Conservation (phyloP, 225 moss, liverwort and hornwort genomes). For the Neckera pumila region DNA sequence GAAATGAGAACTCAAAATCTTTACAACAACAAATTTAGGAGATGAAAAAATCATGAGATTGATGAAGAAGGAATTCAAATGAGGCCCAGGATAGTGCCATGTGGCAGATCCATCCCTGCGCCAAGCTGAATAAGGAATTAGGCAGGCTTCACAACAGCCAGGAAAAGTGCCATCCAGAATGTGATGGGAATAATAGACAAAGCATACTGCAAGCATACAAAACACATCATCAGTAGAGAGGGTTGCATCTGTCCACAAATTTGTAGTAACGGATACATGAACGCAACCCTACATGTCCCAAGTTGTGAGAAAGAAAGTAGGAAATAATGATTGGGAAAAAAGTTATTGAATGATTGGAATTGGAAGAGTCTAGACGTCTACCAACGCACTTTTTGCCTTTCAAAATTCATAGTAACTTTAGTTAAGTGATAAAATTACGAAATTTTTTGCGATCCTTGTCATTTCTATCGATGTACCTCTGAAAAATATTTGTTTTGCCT, state of each 20-base stretch:
- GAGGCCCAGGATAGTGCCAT: background rate
- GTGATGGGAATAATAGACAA: constrained; percentile 60
- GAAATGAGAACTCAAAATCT: background rate
- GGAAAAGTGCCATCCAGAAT: constrained; percentile 70
- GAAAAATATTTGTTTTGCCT: no score
- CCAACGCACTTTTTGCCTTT: no score
- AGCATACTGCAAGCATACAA: constrained; percentile 46
- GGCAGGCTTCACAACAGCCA: constrained; percentile 20
- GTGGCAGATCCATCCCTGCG: background rate
- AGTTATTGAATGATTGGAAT: no score
- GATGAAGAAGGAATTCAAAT: background rate
- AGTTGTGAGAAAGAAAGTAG: no score
- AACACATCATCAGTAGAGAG: background rate
- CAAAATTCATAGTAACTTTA: no score
- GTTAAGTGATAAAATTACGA: no score
- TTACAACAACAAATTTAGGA: background rate
- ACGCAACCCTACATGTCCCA: background rate
- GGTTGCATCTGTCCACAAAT: background rate
- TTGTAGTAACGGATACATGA: background rate
- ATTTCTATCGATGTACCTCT: no score
- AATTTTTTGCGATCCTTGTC: no score
- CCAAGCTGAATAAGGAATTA: background rate
- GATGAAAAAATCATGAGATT: background rate
- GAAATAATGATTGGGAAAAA: no score
- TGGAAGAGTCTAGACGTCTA: no score